These are phyloP conservation scores for Tolypocladium tundrense DNA, from an alignment of 2,329 filamentous ascomycete genomes.

Conservation along the genomic window DNA sequence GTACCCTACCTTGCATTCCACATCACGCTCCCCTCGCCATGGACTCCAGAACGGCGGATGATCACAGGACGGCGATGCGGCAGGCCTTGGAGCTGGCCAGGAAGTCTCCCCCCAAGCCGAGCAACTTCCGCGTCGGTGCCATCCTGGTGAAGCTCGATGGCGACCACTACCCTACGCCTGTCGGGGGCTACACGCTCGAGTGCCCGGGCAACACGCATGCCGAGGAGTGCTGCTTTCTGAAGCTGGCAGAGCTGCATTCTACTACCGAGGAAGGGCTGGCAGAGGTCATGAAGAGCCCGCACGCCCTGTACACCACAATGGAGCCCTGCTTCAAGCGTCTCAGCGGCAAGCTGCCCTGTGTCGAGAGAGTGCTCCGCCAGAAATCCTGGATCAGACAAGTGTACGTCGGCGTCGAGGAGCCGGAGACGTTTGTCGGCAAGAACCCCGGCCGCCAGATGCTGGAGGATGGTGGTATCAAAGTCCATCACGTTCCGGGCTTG, in stretches of 20 bases:
- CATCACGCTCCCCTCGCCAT: slow-evolving; percentile 5
- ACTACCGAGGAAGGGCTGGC: slow-evolving; percentile 46
- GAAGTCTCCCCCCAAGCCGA: slow-evolving; percentile 73
- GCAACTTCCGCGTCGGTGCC: slow-evolving; percentile 93
- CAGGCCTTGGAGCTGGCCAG: slow-evolving; percentile 66
- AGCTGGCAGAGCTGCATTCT: slow-evolving; percentile 44
- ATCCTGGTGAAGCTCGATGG: slow-evolving; percentile 53
- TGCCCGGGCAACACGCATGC: slow-evolving; percentile 90
- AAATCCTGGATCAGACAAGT: slow-evolving; percentile 59
- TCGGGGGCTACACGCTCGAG: slow-evolving; percentile 85
- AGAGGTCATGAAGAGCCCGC: slow-evolving; percentile 17
- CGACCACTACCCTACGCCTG: slow-evolving; percentile 46
- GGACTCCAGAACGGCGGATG: slow-evolving; percentile 16
- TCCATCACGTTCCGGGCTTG: slow-evolving; percentile 62
- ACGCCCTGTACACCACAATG: slow-evolving; percentile 78
- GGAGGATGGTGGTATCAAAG: slow-evolving; percentile 60
- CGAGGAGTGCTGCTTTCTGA: slow-evolving; percentile 83
- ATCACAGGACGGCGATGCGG: slow-evolving; percentile 48
- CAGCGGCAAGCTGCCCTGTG: slow-evolving; percentile 67
- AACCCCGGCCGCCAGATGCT: slow-evolving; percentile 67
- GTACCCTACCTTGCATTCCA: background rate
- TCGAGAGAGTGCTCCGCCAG: slow-evolving; percentile 63
- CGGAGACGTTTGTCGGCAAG: slow-evolving; percentile 76
- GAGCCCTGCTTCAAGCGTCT: slow-evolving; percentile 70
- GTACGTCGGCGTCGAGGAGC: slow-evolving; percentile 81